phyloP scores from a whole-genome alignment of 441 rosid species.

The Brassica hybrid region DNA sequence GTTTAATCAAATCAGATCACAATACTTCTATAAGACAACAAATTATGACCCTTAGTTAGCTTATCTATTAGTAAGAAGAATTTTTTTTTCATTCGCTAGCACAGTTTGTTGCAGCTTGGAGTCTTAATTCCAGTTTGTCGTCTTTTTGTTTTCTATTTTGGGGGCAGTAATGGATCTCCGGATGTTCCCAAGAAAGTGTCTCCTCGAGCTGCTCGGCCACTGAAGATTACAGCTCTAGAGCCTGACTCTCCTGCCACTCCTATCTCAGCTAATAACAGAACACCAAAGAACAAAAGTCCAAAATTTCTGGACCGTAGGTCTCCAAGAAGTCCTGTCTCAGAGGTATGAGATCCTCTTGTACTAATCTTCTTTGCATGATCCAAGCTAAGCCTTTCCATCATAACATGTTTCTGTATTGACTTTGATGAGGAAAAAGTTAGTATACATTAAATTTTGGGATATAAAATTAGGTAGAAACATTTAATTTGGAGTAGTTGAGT shows the following conservation, averaged over 20 bases:
- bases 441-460: slow-evolving; percentile 28
- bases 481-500: slow-evolving; percentile 42
- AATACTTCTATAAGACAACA: no score
- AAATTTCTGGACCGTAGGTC: slow-evolving; percentile 61
- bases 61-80: no score
- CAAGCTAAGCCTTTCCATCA: slow-evolving; percentile 31
- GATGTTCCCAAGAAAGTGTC: slow-evolving; percentile 70
- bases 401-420: slow-evolving; percentile 30
- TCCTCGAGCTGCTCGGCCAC: slow-evolving; percentile 69
- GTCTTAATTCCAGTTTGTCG: not conserved
- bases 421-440: slow-evolving; percentile 13
- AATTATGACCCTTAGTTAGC: no score
- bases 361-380: slow-evolving; percentile 40
- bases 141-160: slow-evolving; percentile 14
- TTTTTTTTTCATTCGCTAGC: slow-evolving; percentile 9
- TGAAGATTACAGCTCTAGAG: slow-evolving; percentile 59
- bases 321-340: slow-evolving; percentile 58
- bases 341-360: slow-evolving; percentile 56
- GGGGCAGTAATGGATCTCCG: slow-evolving; percentile 62
- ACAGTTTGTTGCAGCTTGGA: slow-evolving; percentile 23
- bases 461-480: slow-evolving; percentile 41
- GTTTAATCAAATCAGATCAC: no score
- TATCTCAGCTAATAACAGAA: slow-evolving; percentile 48
- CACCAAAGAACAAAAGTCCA: slow-evolving; percentile 62
- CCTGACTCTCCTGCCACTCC: slow-evolving; percentile 56